Percentiles rank a stretch among this genome's conserved stretches.
Conservation (phyloP, 2,329 filamentous ascomycete genomes). For the Trichoderma lentiforme region DNA sequence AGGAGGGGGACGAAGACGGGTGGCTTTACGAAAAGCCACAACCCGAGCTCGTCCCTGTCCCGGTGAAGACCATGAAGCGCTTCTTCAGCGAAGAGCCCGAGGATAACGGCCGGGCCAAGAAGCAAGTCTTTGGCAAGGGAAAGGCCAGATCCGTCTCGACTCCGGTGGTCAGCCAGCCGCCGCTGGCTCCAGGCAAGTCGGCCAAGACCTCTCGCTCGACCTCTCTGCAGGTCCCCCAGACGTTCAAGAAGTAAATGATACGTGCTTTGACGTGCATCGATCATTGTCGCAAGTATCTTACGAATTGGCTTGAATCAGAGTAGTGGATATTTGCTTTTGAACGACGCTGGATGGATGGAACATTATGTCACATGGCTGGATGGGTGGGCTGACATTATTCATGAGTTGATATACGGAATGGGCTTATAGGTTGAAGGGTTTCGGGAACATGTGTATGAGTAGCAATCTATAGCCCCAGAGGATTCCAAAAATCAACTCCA, state of each 20-base stretch:
- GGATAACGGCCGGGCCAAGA: background rate
- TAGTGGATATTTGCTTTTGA: background rate
- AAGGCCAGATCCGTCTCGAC: constrained; percentile 1
- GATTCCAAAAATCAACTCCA: background rate
- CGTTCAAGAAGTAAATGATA: background rate
- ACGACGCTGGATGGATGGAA: background rate
- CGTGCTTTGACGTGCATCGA: background rate
- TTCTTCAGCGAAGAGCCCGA: background rate
- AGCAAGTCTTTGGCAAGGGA: background rate
- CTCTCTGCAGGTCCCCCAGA: background rate
- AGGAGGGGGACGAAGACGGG: no score
- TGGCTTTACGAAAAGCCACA: no score
- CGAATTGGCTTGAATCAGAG: background rate
- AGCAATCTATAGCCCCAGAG: background rate
- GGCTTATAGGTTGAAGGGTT: background rate
- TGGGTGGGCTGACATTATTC: constrained; percentile 5
- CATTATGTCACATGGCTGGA: constrained; percentile 3
- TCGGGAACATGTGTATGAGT: background rate
- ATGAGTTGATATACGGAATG: background rate
- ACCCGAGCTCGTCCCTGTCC: background rate
- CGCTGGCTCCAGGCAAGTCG: background rate
- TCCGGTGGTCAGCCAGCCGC: background rate
- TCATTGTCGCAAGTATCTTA: background rate
- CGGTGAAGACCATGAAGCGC: background rate
- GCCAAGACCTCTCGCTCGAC: background rate